A percentile compares a stretch with the other conserved stretches of the same genome.
These are phyloP conservation scores for Lasiosphaeria ovina DNA, from an alignment of 495 filamentous ascomycete genomes.

Conservation along the genomic window DNA sequence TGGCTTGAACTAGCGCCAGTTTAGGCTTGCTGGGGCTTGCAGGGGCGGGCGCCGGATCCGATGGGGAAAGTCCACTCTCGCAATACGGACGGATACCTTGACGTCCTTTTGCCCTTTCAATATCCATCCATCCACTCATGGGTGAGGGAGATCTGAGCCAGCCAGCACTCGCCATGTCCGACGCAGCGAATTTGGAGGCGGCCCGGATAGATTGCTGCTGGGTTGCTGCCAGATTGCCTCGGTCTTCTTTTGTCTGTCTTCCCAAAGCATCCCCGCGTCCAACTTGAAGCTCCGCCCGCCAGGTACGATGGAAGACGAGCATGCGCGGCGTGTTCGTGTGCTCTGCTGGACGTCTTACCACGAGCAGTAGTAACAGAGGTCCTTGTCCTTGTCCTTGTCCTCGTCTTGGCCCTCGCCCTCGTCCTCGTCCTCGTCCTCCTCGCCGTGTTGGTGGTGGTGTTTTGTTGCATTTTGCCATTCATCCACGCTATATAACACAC, in stretches of 20 bases:
- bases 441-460: no score
- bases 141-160: no score
- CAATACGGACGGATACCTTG: neutral
- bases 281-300: neutral
- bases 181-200: conserved; percentile 22
- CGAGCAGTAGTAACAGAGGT: no score
- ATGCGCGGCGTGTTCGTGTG: no score
- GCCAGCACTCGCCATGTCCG: conserved; percentile 17
- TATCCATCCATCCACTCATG: no score
- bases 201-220: conserved; percentile 28
- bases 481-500: neutral
- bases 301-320: no score
- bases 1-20: neutral
- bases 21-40: neutral
- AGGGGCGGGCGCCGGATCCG: conserved; percentile 17
- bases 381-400: no score
- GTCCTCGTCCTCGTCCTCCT: no score
- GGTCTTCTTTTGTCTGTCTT: neutral
- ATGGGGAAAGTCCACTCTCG: conserved; percentile 32
- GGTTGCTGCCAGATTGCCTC: neutral
- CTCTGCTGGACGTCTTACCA: no score
- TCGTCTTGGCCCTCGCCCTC: no score
- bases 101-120: no score
- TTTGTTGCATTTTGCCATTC: neutral
- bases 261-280: neutral